Evolutionary conservation across 2,329 filamentous ascomycete species (phyloP).

Genomic region (Microthyrium microscopicum): DNA sequence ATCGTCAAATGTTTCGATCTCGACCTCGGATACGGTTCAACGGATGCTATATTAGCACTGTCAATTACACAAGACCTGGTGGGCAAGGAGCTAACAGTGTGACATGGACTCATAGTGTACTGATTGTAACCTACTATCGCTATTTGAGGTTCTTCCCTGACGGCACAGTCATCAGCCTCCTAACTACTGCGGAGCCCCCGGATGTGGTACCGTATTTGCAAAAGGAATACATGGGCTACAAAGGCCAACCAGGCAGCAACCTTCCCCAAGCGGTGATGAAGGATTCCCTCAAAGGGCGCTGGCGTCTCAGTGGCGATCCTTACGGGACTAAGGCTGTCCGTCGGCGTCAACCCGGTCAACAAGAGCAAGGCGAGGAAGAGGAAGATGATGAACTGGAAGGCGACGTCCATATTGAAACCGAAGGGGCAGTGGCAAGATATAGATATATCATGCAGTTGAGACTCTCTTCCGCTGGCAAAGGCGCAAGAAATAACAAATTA

Average conservation of each 20-base stretch:
- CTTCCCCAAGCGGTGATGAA: constrained; percentile 44
- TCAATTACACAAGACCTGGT: constrained; percentile 82
- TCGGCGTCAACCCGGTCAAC: constrained; percentile 5
- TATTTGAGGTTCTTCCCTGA: constrained; percentile 92
- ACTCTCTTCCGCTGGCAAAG: constrained; percentile 43
- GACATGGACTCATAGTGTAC: constrained; percentile 68
- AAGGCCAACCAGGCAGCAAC: constrained; percentile 19
- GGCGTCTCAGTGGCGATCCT: constrained; percentile 32
- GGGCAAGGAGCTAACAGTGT: constrained; percentile 52
- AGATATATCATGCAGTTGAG: constrained; percentile 67
- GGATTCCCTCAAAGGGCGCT: constrained; percentile 47
- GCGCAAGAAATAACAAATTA: constrained; percentile 67
- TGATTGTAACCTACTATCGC: constrained; percentile 95
- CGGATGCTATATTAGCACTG: constrained; percentile 89
- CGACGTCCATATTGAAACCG: constrained; percentile 69
- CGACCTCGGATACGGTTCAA: constrained; percentile 85
- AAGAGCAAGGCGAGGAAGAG: constrained; percentile 14
- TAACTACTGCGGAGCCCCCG: constrained; percentile 66
- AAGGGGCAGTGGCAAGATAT: constrained; percentile 65
- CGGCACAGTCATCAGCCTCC: constrained; percentile 63
- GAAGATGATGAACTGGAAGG: constrained; percentile 32
- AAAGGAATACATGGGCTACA: constrained; percentile 43
- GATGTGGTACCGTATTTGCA: constrained; percentile 77
- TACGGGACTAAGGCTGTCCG: constrained; percentile 5
- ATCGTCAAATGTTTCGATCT: constrained; percentile 55